Base-by-base conservation (phyloP, 768 basidiomycete species). In the Agrocybe praecox region DNA sequence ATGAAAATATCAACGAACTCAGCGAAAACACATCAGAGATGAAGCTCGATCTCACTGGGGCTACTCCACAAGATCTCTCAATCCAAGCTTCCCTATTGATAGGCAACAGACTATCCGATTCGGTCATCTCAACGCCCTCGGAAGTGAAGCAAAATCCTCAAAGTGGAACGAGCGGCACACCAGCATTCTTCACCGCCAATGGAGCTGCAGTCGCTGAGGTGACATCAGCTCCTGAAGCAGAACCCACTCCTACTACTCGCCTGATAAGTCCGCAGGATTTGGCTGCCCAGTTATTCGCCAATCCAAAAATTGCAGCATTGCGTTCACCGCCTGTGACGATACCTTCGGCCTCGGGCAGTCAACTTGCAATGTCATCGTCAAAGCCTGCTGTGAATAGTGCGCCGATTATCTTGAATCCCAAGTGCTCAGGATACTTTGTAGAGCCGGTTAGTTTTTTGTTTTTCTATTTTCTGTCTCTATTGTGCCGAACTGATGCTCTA, bases 391-490 rank as follows among this genome's bases (percentile, higher is more conserved):
- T 65, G 36, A 40, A 40, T 46, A 87, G 85, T 54, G 79, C 84
- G 1, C 89, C 90, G 2, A 89, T 91, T 34, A 69, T 96, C 46
- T 72, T 80, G 33, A 92, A 95, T 66, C 77, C 89, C 14, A 88
- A 88, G 64, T 98, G 97, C 72, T 96, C 95, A 1, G 96, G 95
- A 8, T 99, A 99, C 71, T 98, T 98, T 67, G 86, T 98, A 45
- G 96, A 98, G 69, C 94, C 95, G 32, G 94, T 97, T 65, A 63
- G 91, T 80, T 12, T 15, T 59, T 21, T 53, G n/a, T n/a, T 10
- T 6, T 56, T 42, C 26, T 29, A 32, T 15, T 46, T 46, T 52
- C 23, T 24, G 23, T 17, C 24, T 29, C 9, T 34, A 52, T 47
- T 32, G n/a, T n/a, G 9, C 18, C 50, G 10, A 51, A 17, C 21